Conservation (phyloP, 495 filamentous ascomycete species). For the Polyplosphaeria fusca region DNA sequence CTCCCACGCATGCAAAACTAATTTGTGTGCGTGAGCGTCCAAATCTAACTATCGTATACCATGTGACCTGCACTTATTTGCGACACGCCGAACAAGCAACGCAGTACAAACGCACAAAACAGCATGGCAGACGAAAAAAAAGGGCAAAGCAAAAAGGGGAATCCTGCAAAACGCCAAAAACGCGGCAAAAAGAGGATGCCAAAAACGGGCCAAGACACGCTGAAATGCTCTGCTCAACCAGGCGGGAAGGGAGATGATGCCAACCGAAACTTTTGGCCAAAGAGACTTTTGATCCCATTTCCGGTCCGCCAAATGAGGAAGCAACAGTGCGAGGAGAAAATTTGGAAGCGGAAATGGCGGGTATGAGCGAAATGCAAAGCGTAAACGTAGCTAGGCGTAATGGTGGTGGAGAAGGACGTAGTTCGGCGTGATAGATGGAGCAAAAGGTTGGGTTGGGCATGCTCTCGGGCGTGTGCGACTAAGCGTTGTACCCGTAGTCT, state of each 20-base stretch:
- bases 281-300: conserved; percentile 26
- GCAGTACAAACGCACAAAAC: conserved; percentile 3
- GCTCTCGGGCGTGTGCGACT: background rate
- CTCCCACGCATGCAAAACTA: conserved; percentile 22
- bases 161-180: background rate
- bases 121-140: conserved; percentile 1
- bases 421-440: background rate
- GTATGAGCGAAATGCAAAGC: conserved; percentile 6
- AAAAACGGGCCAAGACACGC: background rate
- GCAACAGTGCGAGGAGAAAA: background rate
- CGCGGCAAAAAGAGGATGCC: conserved; percentile 11
- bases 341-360: background rate
- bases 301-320: conserved; percentile 29
- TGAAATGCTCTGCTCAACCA: background rate
- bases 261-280: conserved; percentile 13
- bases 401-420: background rate
- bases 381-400: too few relatives aligned
- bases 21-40: conserved; percentile 28
- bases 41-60: conserved; percentile 25
- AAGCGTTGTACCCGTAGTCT: background rate
- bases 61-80: conserved; percentile 23
- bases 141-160: background rate
- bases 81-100: conserved; percentile 5
- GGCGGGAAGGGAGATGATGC: conserved; percentile 8
- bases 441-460: background rate